phyloP scores from a whole-genome alignment of 1,284 basidiomycete species.

The Cyathus pygmaeus region DNA sequence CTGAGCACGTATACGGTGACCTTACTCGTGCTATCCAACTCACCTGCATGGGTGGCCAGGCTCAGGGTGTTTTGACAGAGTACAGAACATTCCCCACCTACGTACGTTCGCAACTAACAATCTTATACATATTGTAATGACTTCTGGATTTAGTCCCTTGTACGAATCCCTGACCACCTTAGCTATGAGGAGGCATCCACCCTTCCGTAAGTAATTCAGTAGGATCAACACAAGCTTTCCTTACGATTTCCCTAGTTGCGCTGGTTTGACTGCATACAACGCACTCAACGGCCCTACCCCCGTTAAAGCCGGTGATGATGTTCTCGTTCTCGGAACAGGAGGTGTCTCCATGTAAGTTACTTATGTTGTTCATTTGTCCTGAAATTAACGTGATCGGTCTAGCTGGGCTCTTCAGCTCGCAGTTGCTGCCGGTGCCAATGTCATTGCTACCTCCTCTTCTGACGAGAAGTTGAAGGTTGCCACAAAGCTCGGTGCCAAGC shows the following conservation, averaged over 20 bases:
- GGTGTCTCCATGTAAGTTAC: slow-evolving; percentile 60
- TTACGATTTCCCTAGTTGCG: slow-evolving; percentile 43
- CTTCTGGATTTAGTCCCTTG: slow-evolving; percentile 14
- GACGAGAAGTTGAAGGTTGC: slow-evolving; percentile 62
- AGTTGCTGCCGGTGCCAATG: slow-evolving; percentile 59
- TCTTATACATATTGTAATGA: not conserved
- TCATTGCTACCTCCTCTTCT: slow-evolving; percentile 66
- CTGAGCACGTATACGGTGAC: slow-evolving; percentile 52
- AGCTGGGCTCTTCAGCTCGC: slow-evolving; percentile 62
- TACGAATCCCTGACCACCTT: slow-evolving; percentile 20
- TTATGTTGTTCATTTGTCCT: not conserved
- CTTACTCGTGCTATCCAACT: slow-evolving; percentile 34
- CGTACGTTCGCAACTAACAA: slow-evolving; percentile 35
- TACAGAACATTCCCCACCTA: slow-evolving; percentile 56
- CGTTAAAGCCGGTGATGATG: slow-evolving; percentile 56
- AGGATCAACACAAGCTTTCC: not conserved
- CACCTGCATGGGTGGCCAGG: slow-evolving; percentile 54
- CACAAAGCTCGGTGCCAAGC: slow-evolving; percentile 54
- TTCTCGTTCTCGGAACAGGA: slow-evolving; percentile 64
- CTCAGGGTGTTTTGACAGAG: slow-evolving; percentile 64
- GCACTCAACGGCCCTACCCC: slow-evolving; percentile 54
- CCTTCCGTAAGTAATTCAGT: slow-evolving; percentile 40
- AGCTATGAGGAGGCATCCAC: slow-evolving; percentile 32
- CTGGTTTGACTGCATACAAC: slow-evolving; percentile 64
- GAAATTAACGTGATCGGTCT: not conserved